Evolutionary conservation across 768 basidiomycete genomes (phyloP), one percentile per base, ranked within the genome.

Genomic region (Asterophora parasitica): DNA sequence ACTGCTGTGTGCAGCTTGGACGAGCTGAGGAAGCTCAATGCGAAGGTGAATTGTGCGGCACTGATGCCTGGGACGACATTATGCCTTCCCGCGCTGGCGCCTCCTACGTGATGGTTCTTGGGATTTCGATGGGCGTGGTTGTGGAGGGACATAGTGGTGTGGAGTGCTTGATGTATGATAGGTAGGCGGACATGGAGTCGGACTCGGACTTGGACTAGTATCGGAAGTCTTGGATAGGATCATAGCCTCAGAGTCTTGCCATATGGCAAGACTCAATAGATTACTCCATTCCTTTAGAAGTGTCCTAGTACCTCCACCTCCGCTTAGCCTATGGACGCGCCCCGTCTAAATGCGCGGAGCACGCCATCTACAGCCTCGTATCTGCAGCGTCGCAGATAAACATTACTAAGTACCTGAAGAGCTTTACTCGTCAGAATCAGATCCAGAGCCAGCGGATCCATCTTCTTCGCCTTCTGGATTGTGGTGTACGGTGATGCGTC

Each of bases 1-100:
- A 60, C 66, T 12, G 63, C 77, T 46, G 76, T 75, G 7, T 76
- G 73, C 49, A 67, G 71, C 11, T 46, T 82, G 49, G 80, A 82
- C 16, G 68, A 72, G 47, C 64, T 86, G 17, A 70, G 66, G 52
- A 68, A 71, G 40, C 64, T 76, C 28, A 85, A 85, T 54, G 67
- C 71, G 11, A 71, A 71, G 48, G 58, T 84, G 34, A 61, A 75
- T 13, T 85, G 84, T 58, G 75, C 72, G n/a, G 63, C 68, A 23
- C 62, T 86, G n/a, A 73, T 74, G 58, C 81, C 81, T 0, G 83
- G 83, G 13, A 74, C 71, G 13, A 72, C 74, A 0, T 63, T 85
- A n/a, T 85, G 83, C 56, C 55, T 85, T 7, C 82, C 83, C n/a
- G 41, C 10, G 30, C 34, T 12, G 2, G 23, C 23, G 23, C 23